phyloP scores from a whole-genome alignment of 257 asterid species.

The Solanum pinnatisectum region DNA sequence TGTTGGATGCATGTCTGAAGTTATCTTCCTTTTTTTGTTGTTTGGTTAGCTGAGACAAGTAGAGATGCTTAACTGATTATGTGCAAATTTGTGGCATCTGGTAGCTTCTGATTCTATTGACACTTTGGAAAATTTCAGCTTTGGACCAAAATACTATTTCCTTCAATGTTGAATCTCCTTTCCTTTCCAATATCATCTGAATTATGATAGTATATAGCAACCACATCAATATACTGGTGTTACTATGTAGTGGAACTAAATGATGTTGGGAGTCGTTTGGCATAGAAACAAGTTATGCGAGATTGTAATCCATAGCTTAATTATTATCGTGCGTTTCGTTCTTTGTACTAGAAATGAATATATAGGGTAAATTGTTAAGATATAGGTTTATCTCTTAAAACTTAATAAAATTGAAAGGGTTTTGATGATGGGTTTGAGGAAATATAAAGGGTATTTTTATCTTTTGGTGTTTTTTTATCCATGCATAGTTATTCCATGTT shows the following conservation, averaged over 20 bases:
- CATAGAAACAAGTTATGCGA: neutral
- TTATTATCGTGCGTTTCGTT: neutral
- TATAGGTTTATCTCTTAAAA: neutral
- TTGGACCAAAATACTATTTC: neutral
- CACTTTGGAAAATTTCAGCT: neutral
- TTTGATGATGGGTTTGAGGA: neutral
- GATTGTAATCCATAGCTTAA: neutral
- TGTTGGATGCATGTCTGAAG: neutral
- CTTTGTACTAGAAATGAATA: neutral
- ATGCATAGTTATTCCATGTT: neutral
- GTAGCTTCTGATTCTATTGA: neutral
- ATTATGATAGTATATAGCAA: neutral
- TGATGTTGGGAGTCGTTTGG: neutral
- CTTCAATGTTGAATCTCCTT: neutral
- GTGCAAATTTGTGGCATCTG: neutral
- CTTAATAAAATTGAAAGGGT: neutral
- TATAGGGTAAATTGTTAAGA: neutral
- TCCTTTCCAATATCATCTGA: neutral
- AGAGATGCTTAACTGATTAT: neutral
- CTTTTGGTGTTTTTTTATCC: neutral
- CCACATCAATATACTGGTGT: neutral
- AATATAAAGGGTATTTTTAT: neutral
- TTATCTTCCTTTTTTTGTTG: neutral
- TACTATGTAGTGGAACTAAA: neutral
- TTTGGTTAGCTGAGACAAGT: neutral